Evolutionary conservation across 192 early-diverging fungal species (phyloP).

Genomic region (Gonapodya prolifera): DNA sequence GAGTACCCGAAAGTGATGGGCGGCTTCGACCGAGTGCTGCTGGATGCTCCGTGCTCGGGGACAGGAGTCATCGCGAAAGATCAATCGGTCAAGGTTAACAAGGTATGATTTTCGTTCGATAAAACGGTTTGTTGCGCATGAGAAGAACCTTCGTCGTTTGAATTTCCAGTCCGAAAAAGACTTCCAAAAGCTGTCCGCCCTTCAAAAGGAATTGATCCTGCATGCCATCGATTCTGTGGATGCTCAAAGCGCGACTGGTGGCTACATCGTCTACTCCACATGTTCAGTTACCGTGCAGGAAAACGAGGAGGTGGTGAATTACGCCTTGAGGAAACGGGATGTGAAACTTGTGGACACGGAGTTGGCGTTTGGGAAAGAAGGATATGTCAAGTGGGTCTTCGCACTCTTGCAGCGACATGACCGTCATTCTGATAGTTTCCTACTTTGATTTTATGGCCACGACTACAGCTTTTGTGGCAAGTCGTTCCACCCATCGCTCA

Average conservation of each 20-base stretch:
- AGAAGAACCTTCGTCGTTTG: too few species aligned
- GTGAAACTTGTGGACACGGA: slow-evolving; percentile 82
- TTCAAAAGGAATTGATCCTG: slow-evolving; percentile 93
- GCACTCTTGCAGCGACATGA: neutral
- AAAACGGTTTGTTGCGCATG: neutral
- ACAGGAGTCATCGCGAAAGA: slow-evolving; percentile 99
- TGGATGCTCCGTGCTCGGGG: slow-evolving; percentile 97
- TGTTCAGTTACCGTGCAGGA: slow-evolving; percentile 97
- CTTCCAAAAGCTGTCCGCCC: slow-evolving; percentile 78
- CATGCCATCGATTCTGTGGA: slow-evolving; percentile 94
- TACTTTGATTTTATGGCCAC: neutral
- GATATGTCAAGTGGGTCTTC: slow-evolving; percentile 51
- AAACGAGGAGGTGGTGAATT: slow-evolving; percentile 94
- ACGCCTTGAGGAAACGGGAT: slow-evolving; percentile 87
- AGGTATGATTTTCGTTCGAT: slow-evolving; percentile 25
- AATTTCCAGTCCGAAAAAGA: slow-evolving; percentile 57
- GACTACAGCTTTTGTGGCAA: slow-evolving; percentile 73
- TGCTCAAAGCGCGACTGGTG: slow-evolving; percentile 84
- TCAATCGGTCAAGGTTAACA: slow-evolving; percentile 88
- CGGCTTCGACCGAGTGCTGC: slow-evolving; percentile 90
- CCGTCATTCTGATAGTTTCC: slow-evolving; percentile 8
- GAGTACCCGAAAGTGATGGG: slow-evolving; percentile 95
- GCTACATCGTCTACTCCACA: slow-evolving; percentile 95
- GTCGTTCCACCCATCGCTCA: slow-evolving; percentile 69
- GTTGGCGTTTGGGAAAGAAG: slow-evolving; percentile 88